phyloP scores from a whole-genome alignment of 2,329 filamentous ascomycete species.

The Dothidotthia symphoricarpi region DNA sequence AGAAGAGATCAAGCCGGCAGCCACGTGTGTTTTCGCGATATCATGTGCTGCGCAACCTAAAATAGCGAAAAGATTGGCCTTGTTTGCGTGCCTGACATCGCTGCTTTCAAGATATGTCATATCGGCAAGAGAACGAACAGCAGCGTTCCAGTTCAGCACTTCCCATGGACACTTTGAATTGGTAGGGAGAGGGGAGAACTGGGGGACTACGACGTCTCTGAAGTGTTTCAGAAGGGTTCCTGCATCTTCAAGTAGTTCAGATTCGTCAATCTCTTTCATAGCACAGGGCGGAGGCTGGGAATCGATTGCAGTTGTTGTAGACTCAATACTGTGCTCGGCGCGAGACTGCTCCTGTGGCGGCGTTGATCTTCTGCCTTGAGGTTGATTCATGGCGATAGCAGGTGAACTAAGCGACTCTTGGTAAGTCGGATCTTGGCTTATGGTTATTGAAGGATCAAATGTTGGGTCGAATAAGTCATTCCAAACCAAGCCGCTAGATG shows the following conservation, averaged over 20 bases:
- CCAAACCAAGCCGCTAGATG: slow-evolving; percentile 10
- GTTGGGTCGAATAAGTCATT: slow-evolving; percentile 14
- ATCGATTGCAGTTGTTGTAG: too few relatives aligned
- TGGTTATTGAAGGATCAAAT: slow-evolving; percentile 7
- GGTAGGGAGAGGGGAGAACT: slow-evolving; percentile 13
- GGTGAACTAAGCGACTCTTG: slow-evolving; percentile 6
- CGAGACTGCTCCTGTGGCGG: too few relatives aligned
- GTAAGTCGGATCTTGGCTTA: slow-evolving; percentile 4
- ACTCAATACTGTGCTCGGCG: too few relatives aligned
- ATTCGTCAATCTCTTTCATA: slow-evolving; percentile 6
- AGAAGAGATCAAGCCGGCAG: slow-evolving; percentile 1
- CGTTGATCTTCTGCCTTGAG: too few relatives aligned
- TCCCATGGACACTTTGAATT: slow-evolving; percentile 18
- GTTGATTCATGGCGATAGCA: slow-evolving; percentile 8
- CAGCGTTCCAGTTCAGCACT: slow-evolving; percentile 12
- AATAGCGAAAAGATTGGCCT: slow-evolving; percentile 13
- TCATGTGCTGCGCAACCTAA: slow-evolving; percentile 13
- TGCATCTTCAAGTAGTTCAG: slow-evolving; percentile 8
- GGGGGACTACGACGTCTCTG: slow-evolving; percentile 10
- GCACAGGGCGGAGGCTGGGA: slow-evolving; percentile 6
- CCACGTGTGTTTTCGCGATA: slow-evolving; percentile 1
- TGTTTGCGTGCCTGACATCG: slow-evolving; percentile 14
- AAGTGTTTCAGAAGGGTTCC: slow-evolving; percentile 16
- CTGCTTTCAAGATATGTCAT: slow-evolving; percentile 10
- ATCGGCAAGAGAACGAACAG: slow-evolving; percentile 14